Evolutionary conservation across 2,329 filamentous ascomycete genomes (phyloP).

Genomic region (Metarhizium sp.): DNA sequence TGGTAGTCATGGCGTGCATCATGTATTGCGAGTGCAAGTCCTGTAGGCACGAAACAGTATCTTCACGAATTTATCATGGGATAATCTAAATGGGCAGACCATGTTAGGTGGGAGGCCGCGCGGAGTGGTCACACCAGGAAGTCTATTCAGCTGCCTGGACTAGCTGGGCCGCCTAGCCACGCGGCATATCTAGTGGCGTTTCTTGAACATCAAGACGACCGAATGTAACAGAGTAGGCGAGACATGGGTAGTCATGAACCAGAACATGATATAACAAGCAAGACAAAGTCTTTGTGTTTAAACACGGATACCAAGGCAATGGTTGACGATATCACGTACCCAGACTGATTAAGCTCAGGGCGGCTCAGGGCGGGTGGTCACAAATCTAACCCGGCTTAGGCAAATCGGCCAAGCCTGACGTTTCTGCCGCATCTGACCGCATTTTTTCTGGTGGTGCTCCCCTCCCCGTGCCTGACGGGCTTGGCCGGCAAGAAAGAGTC

Average conservation of each 20-base stretch:
- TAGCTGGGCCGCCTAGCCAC: not conserved
- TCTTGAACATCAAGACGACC: not conserved
- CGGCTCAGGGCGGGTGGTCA: not conserved
- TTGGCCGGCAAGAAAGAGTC: too few species aligned
- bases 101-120: not conserved
- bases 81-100: not conserved
- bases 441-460: not conserved
- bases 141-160: not conserved
- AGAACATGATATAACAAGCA: not conserved
- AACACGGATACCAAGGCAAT: not conserved
- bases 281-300: not conserved
- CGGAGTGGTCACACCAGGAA: not conserved
- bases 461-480: too few species aligned
- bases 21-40: too few species aligned
- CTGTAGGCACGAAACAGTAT: too few species aligned
- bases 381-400: not conserved
- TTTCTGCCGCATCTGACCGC: constrained; percentile 4
- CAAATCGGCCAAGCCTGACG: not conserved
- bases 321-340: too few species aligned
- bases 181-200: not conserved
- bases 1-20: not conserved
- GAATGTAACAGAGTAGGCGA: not conserved
- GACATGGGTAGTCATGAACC: not conserved
- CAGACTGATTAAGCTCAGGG: not conserved
- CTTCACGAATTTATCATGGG: not conserved